Evolutionary conservation across 768 basidiomycete species (phyloP), one percentile per base, ranked within the genome.

Genomic region (Hirschioporus abietinus): DNA sequence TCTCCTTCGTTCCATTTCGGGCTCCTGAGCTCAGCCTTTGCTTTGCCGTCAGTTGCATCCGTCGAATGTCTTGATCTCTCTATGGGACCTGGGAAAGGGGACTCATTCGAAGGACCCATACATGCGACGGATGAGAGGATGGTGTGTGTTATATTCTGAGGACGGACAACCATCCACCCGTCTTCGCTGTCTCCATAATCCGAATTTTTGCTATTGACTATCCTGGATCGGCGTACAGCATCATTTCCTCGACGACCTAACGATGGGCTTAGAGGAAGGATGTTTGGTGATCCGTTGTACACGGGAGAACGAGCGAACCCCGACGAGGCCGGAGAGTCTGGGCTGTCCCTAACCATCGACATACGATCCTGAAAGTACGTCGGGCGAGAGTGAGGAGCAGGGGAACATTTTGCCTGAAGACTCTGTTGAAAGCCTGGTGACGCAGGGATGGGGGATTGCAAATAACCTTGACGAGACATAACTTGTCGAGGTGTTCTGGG

Each of bases 1-100:
- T 72, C 72, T 7, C 10, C 23, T 20, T 72, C 69, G 7, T 64
- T 67, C 65, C 70, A 67, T 15, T 66, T 59, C 35, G 67, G 65
- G 64, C 65, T 68, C 9, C 61, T 66, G 20, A 64, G 24, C 23
- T 69, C 68, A 18, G 35, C 35, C 18, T 36, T 42, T 26, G 23
- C 24, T 20, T 68, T 9, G 62, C 66, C 5, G 68, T 66, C 64
- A 58, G 17, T 63, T 35, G 34, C 26, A 36, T 52, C 64, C 15
- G 64, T n/a, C 8, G 35, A 26, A n/a, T 35, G 24, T 17, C 23
- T 24, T 5, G 36, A 35, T n/a, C 24, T n/a, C 36, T 24, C 34
- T 2, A 1, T 5, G 18, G 17, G 15, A 7, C 2, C 4, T 1
- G 36, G 12, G 24, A 24, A n/a, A 52, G 36, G 30, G 23, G 26